These are phyloP conservation scores for Fraxinus sp. DNA, from an alignment of 305 asterid species.

Conservation along the genomic window DNA sequence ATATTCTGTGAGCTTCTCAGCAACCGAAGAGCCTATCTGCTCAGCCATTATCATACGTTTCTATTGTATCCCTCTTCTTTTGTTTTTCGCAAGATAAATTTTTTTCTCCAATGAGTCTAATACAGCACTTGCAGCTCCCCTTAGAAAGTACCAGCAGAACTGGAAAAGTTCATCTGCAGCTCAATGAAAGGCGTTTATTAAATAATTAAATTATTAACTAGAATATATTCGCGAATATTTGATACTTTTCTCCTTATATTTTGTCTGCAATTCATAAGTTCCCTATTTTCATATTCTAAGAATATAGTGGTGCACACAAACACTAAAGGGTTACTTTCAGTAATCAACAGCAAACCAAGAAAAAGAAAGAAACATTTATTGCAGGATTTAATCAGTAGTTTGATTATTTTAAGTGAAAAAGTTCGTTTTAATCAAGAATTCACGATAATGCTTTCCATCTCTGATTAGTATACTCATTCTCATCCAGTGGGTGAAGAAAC, in stretches of 20 bases:
- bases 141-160: neutral
- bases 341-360: neutral
- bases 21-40: neutral
- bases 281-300: neutral
- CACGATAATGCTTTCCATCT: neutral
- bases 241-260: neutral
- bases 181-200: neutral
- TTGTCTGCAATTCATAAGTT: neutral
- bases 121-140: neutral
- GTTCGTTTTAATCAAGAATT: neutral
- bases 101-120: neutral
- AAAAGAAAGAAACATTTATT: neutral
- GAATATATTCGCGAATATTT: neutral
- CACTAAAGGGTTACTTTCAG: neutral
- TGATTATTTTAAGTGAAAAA: neutral
- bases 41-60: neutral
- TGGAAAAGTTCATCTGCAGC: neutral
- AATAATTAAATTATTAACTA: too few species aligned
- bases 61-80: neutral
- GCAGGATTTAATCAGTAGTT: neutral
- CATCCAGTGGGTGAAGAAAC: neutral
- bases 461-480: neutral
- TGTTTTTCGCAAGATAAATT: neutral
- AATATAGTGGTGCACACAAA: neutral
- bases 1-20: slow-evolving; percentile 14